Base-by-base conservation (phyloP, 345 rosid species). In the Cardamine chenopodiifolia region DNA sequence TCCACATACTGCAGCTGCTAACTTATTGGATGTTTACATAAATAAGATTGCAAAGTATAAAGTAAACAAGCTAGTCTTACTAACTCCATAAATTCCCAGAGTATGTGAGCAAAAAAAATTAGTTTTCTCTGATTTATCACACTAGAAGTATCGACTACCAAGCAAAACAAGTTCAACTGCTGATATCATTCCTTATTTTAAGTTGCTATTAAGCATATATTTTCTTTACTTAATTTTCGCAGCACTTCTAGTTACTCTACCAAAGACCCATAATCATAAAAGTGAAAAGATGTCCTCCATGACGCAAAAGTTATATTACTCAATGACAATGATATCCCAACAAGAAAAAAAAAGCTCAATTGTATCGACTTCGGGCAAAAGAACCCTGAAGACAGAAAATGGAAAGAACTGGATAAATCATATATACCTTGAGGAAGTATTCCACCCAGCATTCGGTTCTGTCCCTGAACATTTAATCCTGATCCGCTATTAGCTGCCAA, bases 401-500 rank as follows among this genome's bases (percentile, higher is more conserved):
- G 40, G 20, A 48, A 47, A 18, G 23, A 50, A 66, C 6, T 39
- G 11, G 58, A 40, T 23, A 58, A 49, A 31, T 58, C 62, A 71
- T 56, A 23, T 15, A 65, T 80, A 96, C 99, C 99, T 87, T 90
- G 99, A 59, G 96, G 91, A 82, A 92, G 89, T 65, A 91, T 85
- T 65, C 89, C 88, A 68, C 93, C 77, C 90, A 96, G 77, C 78
- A 92, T 68, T 62, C 96, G 84, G 85, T 96, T 96, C 81, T 92
- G 98, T 60, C 92, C 97, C 77, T 90, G 99, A 59, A 89, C 76
- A 56, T 83, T 83, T 74, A 92, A 77, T 68, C 91, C 98, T 74
- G 99, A 90, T 75, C 98, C 99, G 49, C 84, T 84, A 80, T 86
- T 96, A 54, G 83, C 89, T 74, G 69, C 52, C 67, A 90, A 75